Percentiles rank a stretch among this genome's conserved stretches.
phyloP scores from a whole-genome alignment of 345 rosid species.

The Theobroma cacao region DNA sequence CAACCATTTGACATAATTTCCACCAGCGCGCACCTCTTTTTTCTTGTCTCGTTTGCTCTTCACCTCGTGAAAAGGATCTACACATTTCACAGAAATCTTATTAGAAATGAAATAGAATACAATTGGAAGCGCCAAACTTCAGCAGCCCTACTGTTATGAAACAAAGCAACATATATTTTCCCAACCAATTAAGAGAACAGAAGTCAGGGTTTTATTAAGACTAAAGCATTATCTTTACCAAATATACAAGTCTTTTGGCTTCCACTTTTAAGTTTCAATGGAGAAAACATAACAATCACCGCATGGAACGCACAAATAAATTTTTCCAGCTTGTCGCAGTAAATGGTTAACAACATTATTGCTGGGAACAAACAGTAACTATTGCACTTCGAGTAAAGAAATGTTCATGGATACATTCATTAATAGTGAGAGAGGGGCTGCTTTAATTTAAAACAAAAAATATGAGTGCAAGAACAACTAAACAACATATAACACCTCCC shows the following conservation, averaged over 20 bases:
- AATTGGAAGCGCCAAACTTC: constrained; percentile 13
- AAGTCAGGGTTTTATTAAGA: neutral
- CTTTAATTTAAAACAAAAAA: neutral
- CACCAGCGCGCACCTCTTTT: constrained; percentile 64
- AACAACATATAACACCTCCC: too few relatives aligned
- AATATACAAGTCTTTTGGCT: neutral
- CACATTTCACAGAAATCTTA: constrained; percentile 14
- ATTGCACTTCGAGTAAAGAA: neutral
- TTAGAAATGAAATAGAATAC: constrained; percentile 12
- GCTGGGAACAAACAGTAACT: neutral
- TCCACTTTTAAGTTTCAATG: neutral
- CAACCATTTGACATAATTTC: neutral
- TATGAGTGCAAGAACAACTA: too few relatives aligned
- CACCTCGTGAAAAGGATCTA: constrained; percentile 97
- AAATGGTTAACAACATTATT: neutral
- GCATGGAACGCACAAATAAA: neutral
- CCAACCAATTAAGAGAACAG: neutral
- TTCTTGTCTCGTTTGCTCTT: constrained; percentile 95
- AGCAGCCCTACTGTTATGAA: neutral
- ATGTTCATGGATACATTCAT: neutral
- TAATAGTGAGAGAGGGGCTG: neutral
- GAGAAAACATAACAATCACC: neutral
- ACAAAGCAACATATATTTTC: neutral
- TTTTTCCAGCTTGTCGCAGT: neutral
- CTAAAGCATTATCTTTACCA: neutral